Evolutionary conservation across 2,329 filamentous ascomycete species (phyloP).

Genomic region (Thelonectria olida): DNA sequence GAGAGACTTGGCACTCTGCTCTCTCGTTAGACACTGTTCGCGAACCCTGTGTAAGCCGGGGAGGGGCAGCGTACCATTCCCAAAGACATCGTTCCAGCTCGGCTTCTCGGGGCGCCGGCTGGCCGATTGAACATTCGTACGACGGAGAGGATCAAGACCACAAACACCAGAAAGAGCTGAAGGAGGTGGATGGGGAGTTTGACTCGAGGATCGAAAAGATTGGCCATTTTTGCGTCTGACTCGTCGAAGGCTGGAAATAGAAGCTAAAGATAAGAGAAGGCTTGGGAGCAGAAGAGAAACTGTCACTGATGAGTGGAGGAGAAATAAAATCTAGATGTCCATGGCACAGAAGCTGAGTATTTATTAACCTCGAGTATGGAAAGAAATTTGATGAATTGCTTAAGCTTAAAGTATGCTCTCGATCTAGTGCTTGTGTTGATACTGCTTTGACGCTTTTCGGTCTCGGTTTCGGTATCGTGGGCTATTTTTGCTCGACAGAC

Average conservation of each 20-base stretch:
- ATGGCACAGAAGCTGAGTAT: neutral
- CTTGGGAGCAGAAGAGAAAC: neutral
- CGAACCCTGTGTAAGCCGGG: too few relatives aligned
- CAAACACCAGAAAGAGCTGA: neutral
- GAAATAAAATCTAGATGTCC: neutral
- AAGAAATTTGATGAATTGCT: neutral
- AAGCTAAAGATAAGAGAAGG: neutral
- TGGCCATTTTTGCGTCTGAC: constrained; percentile 1
- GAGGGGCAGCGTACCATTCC: constrained; percentile 9
- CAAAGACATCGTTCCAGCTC: constrained; percentile 14
- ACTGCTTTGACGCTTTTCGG: constrained; percentile 1
- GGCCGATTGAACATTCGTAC: constrained; percentile 5
- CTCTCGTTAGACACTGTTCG: neutral
- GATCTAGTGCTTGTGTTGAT: neutral
- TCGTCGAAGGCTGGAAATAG: neutral
- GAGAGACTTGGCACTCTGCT: constrained; percentile 49
- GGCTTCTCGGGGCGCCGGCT: neutral
- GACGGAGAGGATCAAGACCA: neutral
- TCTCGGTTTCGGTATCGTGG: constrained; percentile 18
- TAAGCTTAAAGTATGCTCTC: neutral
- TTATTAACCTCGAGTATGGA: neutral
- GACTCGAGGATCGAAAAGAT: constrained; percentile 4
- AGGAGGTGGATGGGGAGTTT: constrained; percentile 12
- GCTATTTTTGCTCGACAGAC: constrained; percentile 5
- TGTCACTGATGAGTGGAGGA: neutral